A percentile compares a stretch with the other conserved stretches of the same genome.
phyloP scores from a whole-genome alignment of 441 rosid genomes.

The Pelargonium myrrhifolium region DNA sequence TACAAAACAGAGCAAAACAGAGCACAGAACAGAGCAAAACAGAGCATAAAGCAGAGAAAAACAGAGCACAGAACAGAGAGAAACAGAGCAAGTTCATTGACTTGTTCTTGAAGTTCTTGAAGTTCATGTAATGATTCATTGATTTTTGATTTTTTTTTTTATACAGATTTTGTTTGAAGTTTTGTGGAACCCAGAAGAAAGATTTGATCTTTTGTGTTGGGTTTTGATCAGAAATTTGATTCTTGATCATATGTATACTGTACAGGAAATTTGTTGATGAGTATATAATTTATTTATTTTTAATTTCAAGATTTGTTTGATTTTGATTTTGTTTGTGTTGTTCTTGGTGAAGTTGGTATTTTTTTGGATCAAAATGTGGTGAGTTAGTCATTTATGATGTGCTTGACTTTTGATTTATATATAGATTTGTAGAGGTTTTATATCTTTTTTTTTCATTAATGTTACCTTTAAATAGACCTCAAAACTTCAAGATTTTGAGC shows the following conservation, averaged over 20 bases:
- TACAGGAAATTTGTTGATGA: neutral
- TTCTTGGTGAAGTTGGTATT: too few species aligned
- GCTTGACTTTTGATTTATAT: neutral
- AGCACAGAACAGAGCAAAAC: too few species aligned
- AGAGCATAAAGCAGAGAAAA: too few species aligned
- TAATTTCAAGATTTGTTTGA: too few species aligned
- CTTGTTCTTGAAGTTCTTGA: neutral
- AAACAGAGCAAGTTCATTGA: neutral
- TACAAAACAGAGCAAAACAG: neutral
- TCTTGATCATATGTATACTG: neutral
- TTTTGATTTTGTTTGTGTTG: too few species aligned
- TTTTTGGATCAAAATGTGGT: neutral
- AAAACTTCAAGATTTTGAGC: neutral
- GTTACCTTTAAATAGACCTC: neutral
- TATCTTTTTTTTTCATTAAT: neutral
- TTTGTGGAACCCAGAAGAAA: neutral
- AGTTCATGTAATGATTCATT: neutral
- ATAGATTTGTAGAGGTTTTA: neutral
- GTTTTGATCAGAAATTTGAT: neutral
- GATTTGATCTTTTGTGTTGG: neutral
- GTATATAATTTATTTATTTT: too few species aligned
- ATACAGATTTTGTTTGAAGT: neutral
- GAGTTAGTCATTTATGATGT: neutral
- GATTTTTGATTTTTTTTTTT: neutral
- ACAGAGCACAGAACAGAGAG: neutral